Conservation (phyloP, 208 protist genomes). For the Leishmania guyanensis region DNA sequence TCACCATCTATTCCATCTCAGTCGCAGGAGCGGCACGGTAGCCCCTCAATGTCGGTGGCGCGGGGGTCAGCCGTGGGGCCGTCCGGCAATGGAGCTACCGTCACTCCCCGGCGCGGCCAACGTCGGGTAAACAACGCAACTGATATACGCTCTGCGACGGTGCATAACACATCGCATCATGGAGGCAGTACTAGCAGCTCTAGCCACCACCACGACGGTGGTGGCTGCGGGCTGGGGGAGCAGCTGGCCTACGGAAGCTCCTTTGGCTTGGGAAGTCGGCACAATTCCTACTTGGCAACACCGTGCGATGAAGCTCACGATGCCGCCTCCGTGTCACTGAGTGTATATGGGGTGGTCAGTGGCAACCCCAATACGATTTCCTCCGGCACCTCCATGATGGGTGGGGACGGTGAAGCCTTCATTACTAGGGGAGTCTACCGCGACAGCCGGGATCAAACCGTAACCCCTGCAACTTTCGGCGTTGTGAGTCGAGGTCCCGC, state of each 20-base stretch:
- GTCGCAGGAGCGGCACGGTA: not conserved
- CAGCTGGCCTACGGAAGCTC: constrained; percentile 17
- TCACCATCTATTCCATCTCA: not conserved
- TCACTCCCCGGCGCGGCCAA: not conserved
- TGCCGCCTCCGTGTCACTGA: not conserved
- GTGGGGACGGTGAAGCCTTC: not conserved
- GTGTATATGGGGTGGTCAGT: not conserved
- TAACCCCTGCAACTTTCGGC: not conserved
- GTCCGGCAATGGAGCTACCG: constrained; percentile 1
- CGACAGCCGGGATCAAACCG: constrained; percentile 5
- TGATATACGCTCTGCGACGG: not conserved
- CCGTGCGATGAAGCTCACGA: not conserved
- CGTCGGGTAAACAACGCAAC: not conserved
- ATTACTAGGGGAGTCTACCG: not conserved
- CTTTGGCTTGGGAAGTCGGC: constrained; percentile 8
- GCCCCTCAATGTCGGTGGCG: not conserved
- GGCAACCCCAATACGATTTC: not conserved
- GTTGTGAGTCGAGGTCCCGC: not conserved
- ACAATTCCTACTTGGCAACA: constrained; percentile 4
- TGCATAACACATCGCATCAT: not conserved
- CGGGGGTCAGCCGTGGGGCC: not conserved
- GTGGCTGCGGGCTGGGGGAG: not conserved
- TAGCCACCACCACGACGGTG: constrained; percentile 3
- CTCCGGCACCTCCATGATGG: not conserved
- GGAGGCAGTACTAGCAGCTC: not conserved